Conservation (phyloP, 169 alveolate species). For the Plasmodium knowlesi region DNA sequence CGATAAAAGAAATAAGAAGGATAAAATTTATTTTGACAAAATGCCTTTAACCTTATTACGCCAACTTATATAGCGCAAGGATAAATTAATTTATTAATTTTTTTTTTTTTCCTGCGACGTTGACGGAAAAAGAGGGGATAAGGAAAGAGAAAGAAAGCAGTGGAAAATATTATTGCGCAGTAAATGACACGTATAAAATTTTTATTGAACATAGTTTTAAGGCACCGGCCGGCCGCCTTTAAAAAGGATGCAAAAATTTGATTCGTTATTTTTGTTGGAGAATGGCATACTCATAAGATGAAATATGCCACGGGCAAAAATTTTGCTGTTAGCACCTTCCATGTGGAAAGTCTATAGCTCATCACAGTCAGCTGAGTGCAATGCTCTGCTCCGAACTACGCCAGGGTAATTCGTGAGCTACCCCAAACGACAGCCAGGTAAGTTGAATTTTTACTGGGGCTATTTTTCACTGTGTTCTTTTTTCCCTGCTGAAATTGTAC, state of each 20-base stretch:
- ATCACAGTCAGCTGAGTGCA: constrained; percentile 97
- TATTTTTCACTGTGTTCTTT: constrained; percentile 18
- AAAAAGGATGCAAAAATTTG: constrained; percentile 1
- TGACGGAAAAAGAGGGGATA: neutral
- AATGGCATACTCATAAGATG: constrained; percentile 77
- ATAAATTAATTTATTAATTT: too few relatives aligned
- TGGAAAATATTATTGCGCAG: neutral
- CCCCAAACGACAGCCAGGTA: constrained; percentile 99
- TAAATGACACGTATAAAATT: too few relatives aligned
- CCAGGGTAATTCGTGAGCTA: constrained; percentile 96
- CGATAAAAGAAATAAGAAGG: too few relatives aligned
- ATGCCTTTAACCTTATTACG: too few relatives aligned
- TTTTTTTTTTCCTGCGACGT: neutral
- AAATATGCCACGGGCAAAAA: constrained; percentile 93
- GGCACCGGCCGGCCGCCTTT: neutral
- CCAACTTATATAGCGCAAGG: too few relatives aligned
- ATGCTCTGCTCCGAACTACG: constrained; percentile 97
- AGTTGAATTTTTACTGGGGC: constrained; percentile 80
- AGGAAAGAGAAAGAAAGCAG: neutral
- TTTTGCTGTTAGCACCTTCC: constrained; percentile 96
- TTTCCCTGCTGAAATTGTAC: constrained; percentile 63
- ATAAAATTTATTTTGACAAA: too few relatives aligned
- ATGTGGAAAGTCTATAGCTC: constrained; percentile 94
- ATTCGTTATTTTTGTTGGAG: constrained; percentile 25
- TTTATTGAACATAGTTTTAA: too few relatives aligned